Conservation (phyloP, 139 green algal species). For the Coelastrella sp. region DNA sequence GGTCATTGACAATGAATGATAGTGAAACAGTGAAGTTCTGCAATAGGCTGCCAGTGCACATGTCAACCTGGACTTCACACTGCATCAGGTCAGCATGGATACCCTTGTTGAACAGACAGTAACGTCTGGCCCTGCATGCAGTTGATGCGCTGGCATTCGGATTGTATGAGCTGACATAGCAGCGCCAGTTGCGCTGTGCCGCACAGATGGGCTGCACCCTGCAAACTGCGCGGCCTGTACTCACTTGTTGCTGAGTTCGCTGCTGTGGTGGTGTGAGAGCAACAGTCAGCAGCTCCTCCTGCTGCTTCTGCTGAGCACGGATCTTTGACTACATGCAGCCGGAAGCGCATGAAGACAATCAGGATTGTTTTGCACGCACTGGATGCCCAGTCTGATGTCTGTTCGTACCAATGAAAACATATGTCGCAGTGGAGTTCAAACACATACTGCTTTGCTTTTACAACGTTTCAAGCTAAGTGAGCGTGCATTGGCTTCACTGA, state of each 20-base stretch:
- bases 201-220: no score
- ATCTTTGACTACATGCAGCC: slow-evolving; percentile 14
- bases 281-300: slow-evolving; percentile 17
- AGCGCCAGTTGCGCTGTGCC: no score
- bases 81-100: no score
- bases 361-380: neutral
- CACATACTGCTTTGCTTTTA: neutral
- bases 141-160: no score
- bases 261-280: slow-evolving; percentile 29
- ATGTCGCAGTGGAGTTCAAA: neutral
- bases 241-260: slow-evolving; percentile 23
- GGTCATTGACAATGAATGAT: no score
- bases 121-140: no score
- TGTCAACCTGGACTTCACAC: no score
- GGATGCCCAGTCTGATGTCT: neutral
- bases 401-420: neutral
- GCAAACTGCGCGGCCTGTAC: no score
- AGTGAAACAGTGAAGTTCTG: no score
- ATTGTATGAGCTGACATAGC: no score
- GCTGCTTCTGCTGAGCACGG: neutral
- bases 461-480: neutral
- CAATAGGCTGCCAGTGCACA: no score
- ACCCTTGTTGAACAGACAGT: no score
- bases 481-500: neutral
- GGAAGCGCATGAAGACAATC: neutral